Base-by-base conservation (phyloP, 257 asterid species). In the Nicotiana tomentosiformis region DNA sequence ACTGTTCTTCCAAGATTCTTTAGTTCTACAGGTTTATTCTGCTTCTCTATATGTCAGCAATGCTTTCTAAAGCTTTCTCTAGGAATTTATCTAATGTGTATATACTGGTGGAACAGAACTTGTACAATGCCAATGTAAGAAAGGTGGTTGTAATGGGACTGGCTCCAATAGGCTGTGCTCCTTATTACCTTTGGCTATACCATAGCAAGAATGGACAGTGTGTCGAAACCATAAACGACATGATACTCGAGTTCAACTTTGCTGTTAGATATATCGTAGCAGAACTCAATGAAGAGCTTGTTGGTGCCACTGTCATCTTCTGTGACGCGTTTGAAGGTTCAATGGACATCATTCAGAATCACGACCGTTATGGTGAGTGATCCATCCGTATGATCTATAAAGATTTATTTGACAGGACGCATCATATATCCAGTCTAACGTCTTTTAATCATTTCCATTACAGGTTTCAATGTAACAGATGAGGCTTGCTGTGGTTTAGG, bases 401-500 rank as follows among this genome's bases (percentile, higher is more conserved):
- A 66, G 65, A 78, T 37, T 35, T 20, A 18, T 62, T 43, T 17
- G 10, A 26, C 15, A 49, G n/a, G 23, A 30, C 7, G 60, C 61
- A 74, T 69, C 57, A 49, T 17, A 0, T 84, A 74, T 81, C 30
- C 39, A 51, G 5, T 5, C 53, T 82, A 81, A 6, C 2, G 6
- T 15, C 32, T 29, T 77, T 53, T 81, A 10, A 2, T 81, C 78
- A 15, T 80, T 58, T 39, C 81, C 20, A 77, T 78, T 82, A 46
- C 87, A 95, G 98, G 97, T 77, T 94, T 95, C 81, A 89, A 84
- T 70, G 92, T 91, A 1, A 92, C 92, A 4, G 84, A 87, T 10
- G 93, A 91, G 83, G 97, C 99, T 37, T 95, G 98, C 86, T 95
- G 99, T 86, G 99, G 99, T 67, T 86, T 89, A n/a, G 99, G 98